These are phyloP conservation scores for Persicaria maculosa DNA, from an alignment of 148 eudicot species.

Conservation along the genomic window DNA sequence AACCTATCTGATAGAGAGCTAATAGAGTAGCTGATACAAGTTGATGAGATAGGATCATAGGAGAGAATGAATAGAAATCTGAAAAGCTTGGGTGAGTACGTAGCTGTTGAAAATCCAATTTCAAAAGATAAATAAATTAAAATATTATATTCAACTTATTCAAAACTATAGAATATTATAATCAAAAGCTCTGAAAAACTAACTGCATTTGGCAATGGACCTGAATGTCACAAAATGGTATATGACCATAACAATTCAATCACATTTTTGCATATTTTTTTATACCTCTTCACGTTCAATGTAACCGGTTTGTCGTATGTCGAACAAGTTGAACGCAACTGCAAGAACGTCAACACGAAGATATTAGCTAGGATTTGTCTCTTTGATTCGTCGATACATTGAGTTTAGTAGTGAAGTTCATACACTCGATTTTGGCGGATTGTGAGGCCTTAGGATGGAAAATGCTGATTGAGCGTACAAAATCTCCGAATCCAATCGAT, in stretches of 20 bases:
- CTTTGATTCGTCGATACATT: background rate
- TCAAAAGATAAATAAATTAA: no score
- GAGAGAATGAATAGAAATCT: no score
- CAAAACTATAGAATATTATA: no score
- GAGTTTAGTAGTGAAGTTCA: background rate
- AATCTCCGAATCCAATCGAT: constrained; percentile 28
- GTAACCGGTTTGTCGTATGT: constrained; percentile 27
- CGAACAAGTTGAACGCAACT: constrained; percentile 35
- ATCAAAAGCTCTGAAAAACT: no score
- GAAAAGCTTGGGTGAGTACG: no score
- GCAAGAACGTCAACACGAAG: constrained; percentile 14
- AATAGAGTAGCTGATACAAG: no score
- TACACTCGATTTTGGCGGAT: constrained; percentile 31
- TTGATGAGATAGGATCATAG: no score
- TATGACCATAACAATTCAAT: background rate
- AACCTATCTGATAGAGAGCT: no score
- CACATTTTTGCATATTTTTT: no score
- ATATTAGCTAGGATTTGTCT: background rate
- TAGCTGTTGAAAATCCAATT: no score
- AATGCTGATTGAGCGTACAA: constrained; percentile 27
- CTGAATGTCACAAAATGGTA: background rate
- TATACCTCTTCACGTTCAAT: constrained; percentile 37
- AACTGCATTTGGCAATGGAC: no score
- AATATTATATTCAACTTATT: no score
- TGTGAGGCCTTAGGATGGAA: constrained; percentile 32